Conservation (phyloP, 2,329 filamentous ascomycete genomes). For the Rutstroemia sp. region DNA sequence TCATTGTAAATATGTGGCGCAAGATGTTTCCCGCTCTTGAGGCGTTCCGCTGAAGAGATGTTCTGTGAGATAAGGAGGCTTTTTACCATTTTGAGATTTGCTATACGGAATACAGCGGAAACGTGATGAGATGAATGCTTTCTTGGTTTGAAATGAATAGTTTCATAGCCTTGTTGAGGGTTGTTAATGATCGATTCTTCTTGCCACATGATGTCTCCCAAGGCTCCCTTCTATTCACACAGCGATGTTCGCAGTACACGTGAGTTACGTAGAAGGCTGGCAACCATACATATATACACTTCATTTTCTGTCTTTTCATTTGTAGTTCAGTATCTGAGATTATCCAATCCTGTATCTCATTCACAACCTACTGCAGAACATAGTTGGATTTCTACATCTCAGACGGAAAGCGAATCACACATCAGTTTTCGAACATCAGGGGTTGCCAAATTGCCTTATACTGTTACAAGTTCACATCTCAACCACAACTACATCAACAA, state of each 20-base stretch:
- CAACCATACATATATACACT: constrained; percentile 2
- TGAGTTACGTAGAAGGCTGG: neutral
- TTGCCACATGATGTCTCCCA: neutral
- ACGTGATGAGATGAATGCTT: neutral
- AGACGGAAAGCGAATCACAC: no score
- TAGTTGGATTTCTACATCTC: neutral
- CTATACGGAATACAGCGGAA: neutral
- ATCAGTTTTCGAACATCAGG: no score
- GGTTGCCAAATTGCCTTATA: no score
- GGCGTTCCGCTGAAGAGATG: neutral
- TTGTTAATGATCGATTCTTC: neutral
- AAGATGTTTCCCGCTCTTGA: neutral
- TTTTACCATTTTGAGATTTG: neutral
- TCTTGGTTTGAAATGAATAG: neutral
- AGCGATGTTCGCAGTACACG: neutral
- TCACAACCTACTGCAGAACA: neutral
- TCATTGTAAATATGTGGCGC: no score
- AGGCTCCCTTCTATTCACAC: neutral
- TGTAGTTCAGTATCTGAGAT: neutral
- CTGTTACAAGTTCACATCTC: no score
- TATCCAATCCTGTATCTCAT: neutral
- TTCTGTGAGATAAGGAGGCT: neutral
- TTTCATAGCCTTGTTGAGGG: neutral
- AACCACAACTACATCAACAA: no score
- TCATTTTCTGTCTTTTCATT: neutral